Conservation (phyloP, 2,329 filamentous ascomycete species). For the Calycina herbarum region DNA sequence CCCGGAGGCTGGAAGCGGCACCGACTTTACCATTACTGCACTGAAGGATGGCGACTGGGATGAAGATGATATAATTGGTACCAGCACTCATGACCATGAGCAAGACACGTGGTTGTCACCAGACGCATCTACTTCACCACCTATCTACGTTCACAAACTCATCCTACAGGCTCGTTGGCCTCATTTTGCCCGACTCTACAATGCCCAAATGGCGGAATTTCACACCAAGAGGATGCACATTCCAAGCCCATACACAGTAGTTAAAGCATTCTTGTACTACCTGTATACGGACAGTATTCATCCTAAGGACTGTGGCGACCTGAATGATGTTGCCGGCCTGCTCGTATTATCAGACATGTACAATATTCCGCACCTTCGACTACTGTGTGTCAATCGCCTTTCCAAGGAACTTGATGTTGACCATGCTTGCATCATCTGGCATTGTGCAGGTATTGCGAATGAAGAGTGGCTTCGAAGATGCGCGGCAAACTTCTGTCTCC, state of each 20-base stretch:
- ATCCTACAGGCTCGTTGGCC: slow-evolving; percentile 96
- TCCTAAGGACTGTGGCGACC: slow-evolving; percentile 55
- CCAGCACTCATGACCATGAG: slow-evolving; percentile 46
- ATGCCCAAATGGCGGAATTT: slow-evolving; percentile 94
- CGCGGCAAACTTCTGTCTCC: slow-evolving; percentile 84
- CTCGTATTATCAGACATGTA: slow-evolving; percentile 98
- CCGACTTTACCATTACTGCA: slow-evolving; percentile 90
- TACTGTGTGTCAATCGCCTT: slow-evolving; percentile 87
- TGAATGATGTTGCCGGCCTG: slow-evolving; percentile 87
- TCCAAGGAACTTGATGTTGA: slow-evolving; percentile 90
- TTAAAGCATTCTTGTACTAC: slow-evolving; percentile 93
- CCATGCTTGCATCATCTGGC: slow-evolving; percentile 94
- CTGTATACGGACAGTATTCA: slow-evolving; percentile 93
- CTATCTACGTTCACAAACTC: slow-evolving; percentile 92
- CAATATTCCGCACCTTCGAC: slow-evolving; percentile 88
- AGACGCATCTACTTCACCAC: slow-evolving; percentile 68
- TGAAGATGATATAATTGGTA: slow-evolving; percentile 59
- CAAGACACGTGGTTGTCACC: slow-evolving; percentile 56
- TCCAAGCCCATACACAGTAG: slow-evolving; percentile 90
- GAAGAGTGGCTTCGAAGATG: slow-evolving; percentile 93
- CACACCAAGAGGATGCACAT: slow-evolving; percentile 98
- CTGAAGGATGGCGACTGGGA: slow-evolving; percentile 72
- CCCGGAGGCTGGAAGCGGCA: slow-evolving; percentile 80
- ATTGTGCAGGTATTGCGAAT: slow-evolving; percentile 83
- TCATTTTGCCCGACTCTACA: slow-evolving; percentile 90